Percentiles rank a stretch among this genome's conserved stretches.
phyloP scores from a whole-genome alignment of 2,329 filamentous ascomycete species.

The Paecilomyces niveus region DNA sequence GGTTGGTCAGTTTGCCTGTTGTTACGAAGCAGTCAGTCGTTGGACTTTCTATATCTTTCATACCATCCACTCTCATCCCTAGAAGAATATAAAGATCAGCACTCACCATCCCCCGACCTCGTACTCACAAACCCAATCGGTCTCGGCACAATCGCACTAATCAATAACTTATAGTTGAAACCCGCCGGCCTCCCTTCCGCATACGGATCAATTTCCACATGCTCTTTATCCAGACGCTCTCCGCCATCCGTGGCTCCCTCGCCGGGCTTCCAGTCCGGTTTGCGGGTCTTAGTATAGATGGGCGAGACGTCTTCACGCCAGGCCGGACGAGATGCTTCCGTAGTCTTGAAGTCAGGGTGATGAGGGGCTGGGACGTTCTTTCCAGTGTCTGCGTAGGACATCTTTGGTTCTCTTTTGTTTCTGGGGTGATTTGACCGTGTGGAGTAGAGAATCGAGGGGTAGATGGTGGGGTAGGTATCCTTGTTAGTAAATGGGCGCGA shows the following conservation, averaged over 20 bases:
- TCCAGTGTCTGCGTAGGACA: not conserved
- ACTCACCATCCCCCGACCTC: conserved; percentile 46
- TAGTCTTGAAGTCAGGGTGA: conserved; percentile 15
- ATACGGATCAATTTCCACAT: conserved; percentile 72
- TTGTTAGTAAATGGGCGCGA: not conserved
- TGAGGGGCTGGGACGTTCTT: not conserved
- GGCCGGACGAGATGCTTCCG: conserved; percentile 24
- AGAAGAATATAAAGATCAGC: not conserved
- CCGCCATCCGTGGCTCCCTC: conserved; percentile 28
- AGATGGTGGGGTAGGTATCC: not conserved
- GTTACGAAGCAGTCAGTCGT: not conserved
- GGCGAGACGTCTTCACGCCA: conserved; percentile 15
- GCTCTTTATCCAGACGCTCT: conserved; percentile 42
- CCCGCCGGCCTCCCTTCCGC: conserved; percentile 54
- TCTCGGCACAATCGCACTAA: conserved; percentile 68
- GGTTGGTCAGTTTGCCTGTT: conserved; percentile 55
- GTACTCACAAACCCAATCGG: conserved; percentile 60
- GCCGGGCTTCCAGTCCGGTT: conserved; percentile 25
- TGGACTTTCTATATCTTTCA: not conserved
- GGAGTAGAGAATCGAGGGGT: not conserved
- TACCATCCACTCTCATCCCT: not conserved
- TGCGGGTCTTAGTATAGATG: conserved; percentile 23
- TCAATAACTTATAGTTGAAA: conserved; percentile 82
- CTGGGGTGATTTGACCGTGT: not conserved
- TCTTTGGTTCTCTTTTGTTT: not conserved